Conservation (phyloP, 768 basidiomycete genomes). For the Suillus placidus region DNA sequence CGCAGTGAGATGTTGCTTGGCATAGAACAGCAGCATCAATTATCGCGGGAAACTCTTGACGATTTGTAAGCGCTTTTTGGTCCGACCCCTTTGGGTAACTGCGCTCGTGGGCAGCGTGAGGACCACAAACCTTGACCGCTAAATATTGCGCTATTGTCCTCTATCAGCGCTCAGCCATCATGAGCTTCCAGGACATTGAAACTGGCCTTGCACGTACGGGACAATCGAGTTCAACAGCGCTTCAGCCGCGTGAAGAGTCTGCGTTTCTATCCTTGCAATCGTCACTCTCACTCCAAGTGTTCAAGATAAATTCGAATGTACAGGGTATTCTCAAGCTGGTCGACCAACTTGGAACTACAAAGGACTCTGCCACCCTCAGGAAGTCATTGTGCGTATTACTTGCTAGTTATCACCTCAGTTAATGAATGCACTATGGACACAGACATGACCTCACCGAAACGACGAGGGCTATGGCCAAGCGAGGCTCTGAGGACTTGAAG, state of each 20-base stretch:
- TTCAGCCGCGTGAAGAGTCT: constrained; percentile 62
- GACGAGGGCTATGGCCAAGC: constrained; percentile 93
- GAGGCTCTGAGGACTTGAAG: constrained; percentile 92
- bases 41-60: background rate
- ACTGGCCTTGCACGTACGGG: constrained; percentile 40
- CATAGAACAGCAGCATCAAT: no score
- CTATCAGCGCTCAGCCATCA: constrained; percentile 19
- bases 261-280: constrained; percentile 77
- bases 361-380: constrained; percentile 78
- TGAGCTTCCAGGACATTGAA: constrained; percentile 58
- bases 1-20: no score
- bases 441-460: constrained; percentile 95
- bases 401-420: background rate
- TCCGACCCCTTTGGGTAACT: background rate
- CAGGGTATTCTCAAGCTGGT: constrained; percentile 95
- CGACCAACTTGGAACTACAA: constrained; percentile 87
- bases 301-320: constrained; percentile 98
- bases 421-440: constrained; percentile 8
- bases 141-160: background rate
- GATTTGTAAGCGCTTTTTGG: background rate
- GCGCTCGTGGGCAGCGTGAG: background rate
- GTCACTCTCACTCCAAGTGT: constrained; percentile 88
- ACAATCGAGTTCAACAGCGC: constrained; percentile 26
- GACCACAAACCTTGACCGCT: background rate
- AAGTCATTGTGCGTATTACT: constrained; percentile 73